These are phyloP conservation scores for Lolium perenne DNA, from an alignment of 176 grass and related monocot genomes.

Conservation along the genomic window DNA sequence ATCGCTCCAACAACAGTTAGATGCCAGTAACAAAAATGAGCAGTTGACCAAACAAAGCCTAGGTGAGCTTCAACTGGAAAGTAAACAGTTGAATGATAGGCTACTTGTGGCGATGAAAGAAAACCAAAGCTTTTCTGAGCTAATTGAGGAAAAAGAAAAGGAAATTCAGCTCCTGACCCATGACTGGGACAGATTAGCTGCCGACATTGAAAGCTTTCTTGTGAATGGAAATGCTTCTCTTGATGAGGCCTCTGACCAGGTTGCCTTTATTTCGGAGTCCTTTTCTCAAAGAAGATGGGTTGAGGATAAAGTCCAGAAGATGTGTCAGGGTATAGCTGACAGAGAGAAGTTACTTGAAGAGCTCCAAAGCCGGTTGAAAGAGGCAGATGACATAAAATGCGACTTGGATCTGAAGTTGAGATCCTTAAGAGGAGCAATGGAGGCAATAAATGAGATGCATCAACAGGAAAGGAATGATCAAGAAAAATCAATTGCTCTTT, in stretches of 20 bases:
- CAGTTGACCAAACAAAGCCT: slow-evolving; percentile 52
- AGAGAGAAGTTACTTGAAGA: slow-evolving; percentile 81
- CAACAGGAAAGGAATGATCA: slow-evolving; percentile 72
- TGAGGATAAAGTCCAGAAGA: slow-evolving; percentile 63
- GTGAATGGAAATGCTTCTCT: slow-evolving; percentile 72
- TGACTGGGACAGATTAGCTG: slow-evolving; percentile 77
- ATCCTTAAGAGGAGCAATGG: slow-evolving; percentile 88
- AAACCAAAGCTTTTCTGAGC: slow-evolving; percentile 47
- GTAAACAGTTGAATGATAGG: slow-evolving; percentile 52
- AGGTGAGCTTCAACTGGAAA: slow-evolving; percentile 52
- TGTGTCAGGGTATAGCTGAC: slow-evolving; percentile 75
- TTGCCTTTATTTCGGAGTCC: slow-evolving; percentile 53
- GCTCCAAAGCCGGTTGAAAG: slow-evolving; percentile 80
- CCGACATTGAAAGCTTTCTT: slow-evolving; percentile 78
- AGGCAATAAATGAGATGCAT: slow-evolving; percentile 81
- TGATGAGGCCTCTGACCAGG: slow-evolving; percentile 70
- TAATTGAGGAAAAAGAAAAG: slow-evolving; percentile 66
- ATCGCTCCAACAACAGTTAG: slow-evolving; percentile 60
- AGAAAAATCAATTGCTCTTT: slow-evolving; percentile 65
- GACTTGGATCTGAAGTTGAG: slow-evolving; percentile 88
- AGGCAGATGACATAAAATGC: slow-evolving; percentile 71
- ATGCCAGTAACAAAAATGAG: slow-evolving; percentile 56
- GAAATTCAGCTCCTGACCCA: slow-evolving; percentile 50
- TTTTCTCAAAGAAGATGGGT: slow-evolving; percentile 75
- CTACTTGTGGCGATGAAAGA: slow-evolving; percentile 58